Conservation (phyloP, 2,329 filamentous ascomycete species). For the Ustilaginoidea virens region DNA sequence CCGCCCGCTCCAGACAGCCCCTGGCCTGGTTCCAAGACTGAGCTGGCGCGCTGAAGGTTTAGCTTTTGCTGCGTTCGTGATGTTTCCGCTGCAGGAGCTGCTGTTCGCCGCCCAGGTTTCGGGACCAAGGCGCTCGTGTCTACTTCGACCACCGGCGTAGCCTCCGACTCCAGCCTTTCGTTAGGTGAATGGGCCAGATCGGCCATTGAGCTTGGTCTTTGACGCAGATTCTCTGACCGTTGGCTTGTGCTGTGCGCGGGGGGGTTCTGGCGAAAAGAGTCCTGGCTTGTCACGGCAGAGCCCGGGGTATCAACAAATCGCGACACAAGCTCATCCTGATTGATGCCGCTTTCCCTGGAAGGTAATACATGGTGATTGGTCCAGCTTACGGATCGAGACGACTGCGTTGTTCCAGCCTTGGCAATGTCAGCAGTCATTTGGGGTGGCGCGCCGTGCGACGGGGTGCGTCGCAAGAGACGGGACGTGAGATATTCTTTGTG, state of each 20-base stretch:
- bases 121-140: conserved; percentile 32
- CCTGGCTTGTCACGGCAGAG: conserved; percentile 32
- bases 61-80: conserved; percentile 63
- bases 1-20: conserved; percentile 18
- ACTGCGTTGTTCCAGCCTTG: conserved; percentile 22
- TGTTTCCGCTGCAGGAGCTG: conserved; percentile 31
- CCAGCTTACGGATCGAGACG: conserved; percentile 17
- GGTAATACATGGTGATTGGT: conserved; percentile 13
- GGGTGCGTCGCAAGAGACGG: conserved; percentile 47
- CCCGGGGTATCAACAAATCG: conserved; percentile 40
- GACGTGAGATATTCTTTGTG: conserved; percentile 55
- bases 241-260: conserved; percentile 15
- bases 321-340: conserved; percentile 37
- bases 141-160: conserved; percentile 14
- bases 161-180: conserved; percentile 6
- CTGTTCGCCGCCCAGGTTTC: conserved; percentile 23
- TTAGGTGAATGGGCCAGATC: conserved; percentile 16
- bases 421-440: conserved; percentile 46
- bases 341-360: conserved; percentile 14
- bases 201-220: conserved; percentile 26
- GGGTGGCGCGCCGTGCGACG: conserved; percentile 45
- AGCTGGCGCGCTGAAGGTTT: conserved; percentile 58
- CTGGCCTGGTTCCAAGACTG: conserved; percentile 51
- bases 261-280: conserved; percentile 35
- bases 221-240: conserved; percentile 15